Base-by-base conservation (phyloP, 2,329 filamentous ascomycete species). In the Neocucurbitaria cava region DNA sequence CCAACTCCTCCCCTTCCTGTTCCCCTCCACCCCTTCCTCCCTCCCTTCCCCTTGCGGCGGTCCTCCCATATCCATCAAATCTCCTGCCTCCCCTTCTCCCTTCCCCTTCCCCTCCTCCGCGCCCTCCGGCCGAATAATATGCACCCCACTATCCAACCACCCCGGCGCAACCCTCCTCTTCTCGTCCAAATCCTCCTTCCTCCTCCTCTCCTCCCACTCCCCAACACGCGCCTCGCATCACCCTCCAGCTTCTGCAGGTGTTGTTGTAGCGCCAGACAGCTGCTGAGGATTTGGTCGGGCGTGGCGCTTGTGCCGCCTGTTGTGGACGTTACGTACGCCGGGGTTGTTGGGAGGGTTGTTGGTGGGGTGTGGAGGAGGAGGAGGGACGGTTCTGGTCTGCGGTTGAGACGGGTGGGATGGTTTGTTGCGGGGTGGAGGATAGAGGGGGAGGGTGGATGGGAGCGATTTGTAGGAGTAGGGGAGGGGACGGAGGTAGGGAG, bases 391-490 rank as follows among this genome's bases (percentile, higher is more conserved):
- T 17, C 15, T 42, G 42, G 5, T 48, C 21, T 20, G 20, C 52
- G 47, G 49, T 58, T 31, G 42, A 38, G 43, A 72, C 52, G 63
- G 68, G 61, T 63, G 76, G 65, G 64, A 76, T 41, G 52, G 43
- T 46, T 40, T 46, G 45, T 18, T n/a, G n/a, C n/a, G n/a, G 61
- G 70, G 52, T 79, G 54, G 7, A 87, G 84, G 30, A 86, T 83
- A 1, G 90, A 90, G 1, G 87, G 95, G 94, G 0, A 98, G 85
- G 2, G 92, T 90, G 0, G 92, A 94, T 0, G 94, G 91, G 71
- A 98, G 89, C 10, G 87, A 85, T 73, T 93, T 94, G 84, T 97
- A 98, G 65, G 92, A 96, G 81, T 98, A 98, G 21, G 95, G 94
- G 7, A 99, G 86, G 93, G 96, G 18, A 93, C 90, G 23, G 94